Conservation (phyloP, 2,329 filamentous ascomycete species). For the Aspergillus sp. region DNA sequence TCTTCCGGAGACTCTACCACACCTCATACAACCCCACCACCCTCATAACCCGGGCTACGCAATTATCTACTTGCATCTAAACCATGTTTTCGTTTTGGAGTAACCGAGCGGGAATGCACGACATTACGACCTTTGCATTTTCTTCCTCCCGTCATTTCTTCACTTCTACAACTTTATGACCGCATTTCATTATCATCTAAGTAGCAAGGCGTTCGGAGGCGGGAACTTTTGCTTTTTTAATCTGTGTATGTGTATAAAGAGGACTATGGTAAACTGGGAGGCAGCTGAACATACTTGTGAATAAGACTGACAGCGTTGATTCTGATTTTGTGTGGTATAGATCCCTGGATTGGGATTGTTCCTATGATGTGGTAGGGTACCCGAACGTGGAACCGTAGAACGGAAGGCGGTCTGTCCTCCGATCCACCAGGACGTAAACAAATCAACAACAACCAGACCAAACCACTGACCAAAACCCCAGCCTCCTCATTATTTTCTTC, state of each 20-base stretch:
- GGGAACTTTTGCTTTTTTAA: constrained; percentile 1
- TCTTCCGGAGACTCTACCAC: background rate
- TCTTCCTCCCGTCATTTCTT: constrained; percentile 6
- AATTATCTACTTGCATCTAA: background rate
- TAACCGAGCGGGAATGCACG: background rate
- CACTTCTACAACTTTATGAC: constrained; percentile 3
- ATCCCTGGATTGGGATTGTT: background rate
- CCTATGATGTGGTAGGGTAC: background rate
- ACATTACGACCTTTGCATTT: background rate
- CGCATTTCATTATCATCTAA: constrained; percentile 7
- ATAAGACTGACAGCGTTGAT: too few species aligned
- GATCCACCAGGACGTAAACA: constrained; percentile 17
- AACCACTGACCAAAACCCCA: constrained; percentile 9
- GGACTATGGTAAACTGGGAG: background rate
- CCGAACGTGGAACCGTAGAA: background rate
- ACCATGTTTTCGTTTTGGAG: background rate
- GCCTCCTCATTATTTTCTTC: constrained; percentile 18
- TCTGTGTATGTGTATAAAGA: constrained; percentile 7
- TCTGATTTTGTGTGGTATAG: background rate
- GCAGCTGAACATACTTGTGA: background rate
- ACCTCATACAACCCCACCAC: background rate
- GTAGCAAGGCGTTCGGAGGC: constrained; percentile 26
- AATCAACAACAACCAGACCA: constrained; percentile 15
- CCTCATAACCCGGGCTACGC: background rate
- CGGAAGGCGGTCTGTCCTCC: constrained; percentile 11